Evolutionary conservation across 2,329 filamentous ascomycete species (phyloP).

Genomic region (Xylariaceae sp.): DNA sequence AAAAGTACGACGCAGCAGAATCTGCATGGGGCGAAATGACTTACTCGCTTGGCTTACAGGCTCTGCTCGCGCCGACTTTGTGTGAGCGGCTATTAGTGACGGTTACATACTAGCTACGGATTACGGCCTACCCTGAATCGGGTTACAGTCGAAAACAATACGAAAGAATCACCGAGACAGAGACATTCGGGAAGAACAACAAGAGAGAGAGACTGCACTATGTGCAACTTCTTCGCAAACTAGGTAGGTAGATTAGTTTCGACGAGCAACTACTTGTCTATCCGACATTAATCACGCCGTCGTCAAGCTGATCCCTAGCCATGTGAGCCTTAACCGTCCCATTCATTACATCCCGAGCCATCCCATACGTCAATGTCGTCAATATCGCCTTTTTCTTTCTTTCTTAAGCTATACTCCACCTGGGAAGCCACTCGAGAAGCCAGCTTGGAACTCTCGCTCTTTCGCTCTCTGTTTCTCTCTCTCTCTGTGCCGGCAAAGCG

Average conservation of each 20-base stretch:
- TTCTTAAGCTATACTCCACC: background rate
- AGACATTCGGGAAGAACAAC: background rate
- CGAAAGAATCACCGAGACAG: background rate
- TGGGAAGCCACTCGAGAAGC: background rate
- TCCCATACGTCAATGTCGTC: constrained; percentile 3
- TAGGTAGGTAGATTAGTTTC: background rate
- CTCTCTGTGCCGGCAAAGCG: background rate
- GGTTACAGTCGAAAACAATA: background rate
- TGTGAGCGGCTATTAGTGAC: no score
- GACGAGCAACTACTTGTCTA: background rate
- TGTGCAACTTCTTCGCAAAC: background rate
- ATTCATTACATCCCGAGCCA: background rate
- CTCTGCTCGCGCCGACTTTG: background rate
- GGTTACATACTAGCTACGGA: background rate
- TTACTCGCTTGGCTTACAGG: background rate
- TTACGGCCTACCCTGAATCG: background rate
- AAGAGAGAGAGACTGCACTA: background rate
- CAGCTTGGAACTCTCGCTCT: no score
- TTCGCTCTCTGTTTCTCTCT: background rate
- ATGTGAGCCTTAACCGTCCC: background rate
- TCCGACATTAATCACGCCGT: constrained; percentile 1
- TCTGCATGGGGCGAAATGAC: background rate
- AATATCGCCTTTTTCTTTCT: constrained; percentile 1
- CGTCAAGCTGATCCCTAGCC: background rate
- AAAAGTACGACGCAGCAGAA: background rate